These are phyloP conservation scores for Sisymbrium irio DNA, from an alignment of 345 rosid genomes.

Conservation along the genomic window DNA sequence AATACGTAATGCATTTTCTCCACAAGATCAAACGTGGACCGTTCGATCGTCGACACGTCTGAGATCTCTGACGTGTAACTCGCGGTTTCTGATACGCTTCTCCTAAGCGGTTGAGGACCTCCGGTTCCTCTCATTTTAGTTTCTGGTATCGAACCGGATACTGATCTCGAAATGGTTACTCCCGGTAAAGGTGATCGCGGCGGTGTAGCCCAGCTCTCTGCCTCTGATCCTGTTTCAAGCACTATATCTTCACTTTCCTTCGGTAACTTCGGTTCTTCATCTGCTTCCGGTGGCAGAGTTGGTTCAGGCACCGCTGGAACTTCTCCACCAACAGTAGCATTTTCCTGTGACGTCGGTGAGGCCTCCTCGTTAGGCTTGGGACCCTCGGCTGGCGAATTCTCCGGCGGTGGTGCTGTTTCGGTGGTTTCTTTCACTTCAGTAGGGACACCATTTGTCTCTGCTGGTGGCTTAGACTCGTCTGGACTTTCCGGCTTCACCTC, in stretches of 20 bases:
- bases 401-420: constrained; percentile 1
- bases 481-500: background rate
- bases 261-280: background rate
- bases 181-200: constrained; percentile 38
- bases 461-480: constrained; percentile 25
- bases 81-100: constrained; percentile 39
- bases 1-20: constrained; percentile 95
- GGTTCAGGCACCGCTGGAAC: constrained; percentile 26
- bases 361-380: constrained; percentile 15
- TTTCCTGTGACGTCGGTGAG: constrained; percentile 25
- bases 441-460: constrained; percentile 5
- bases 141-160: constrained; percentile 49
- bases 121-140: constrained; percentile 37
- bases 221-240: constrained; percentile 15
- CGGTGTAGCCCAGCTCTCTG: constrained; percentile 28
- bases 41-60: constrained; percentile 59
- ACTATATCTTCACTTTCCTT: constrained; percentile 34
- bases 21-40: constrained; percentile 80
- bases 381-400: constrained; percentile 12
- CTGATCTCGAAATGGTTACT: constrained; percentile 42
- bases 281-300: constrained; percentile 20
- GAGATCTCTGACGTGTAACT: constrained; percentile 54
- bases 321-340: constrained; percentile 29
- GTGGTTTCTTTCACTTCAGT: constrained; percentile 23
- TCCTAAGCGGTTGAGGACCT: constrained; percentile 48